phyloP scores from a whole-genome alignment of 169 alveolate genomes.

The Plasmodium relictum region DNA sequence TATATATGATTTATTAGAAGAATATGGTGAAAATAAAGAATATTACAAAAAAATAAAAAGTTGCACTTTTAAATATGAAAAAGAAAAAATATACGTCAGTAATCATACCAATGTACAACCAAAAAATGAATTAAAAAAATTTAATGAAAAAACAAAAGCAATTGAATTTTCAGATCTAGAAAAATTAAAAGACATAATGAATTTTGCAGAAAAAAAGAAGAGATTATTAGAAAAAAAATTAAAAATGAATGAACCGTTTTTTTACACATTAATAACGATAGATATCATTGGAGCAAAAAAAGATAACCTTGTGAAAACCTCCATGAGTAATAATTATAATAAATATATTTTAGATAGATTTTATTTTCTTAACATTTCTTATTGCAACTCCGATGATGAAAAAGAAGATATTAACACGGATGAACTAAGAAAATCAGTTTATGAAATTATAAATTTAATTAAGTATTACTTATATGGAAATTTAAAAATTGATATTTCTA shows the following conservation, averaged over 20 bases:
- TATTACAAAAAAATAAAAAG: conserved; percentile 63
- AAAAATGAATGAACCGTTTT: conserved; percentile 11
- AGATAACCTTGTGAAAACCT: not conserved
- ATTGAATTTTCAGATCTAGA: conserved; percentile 36
- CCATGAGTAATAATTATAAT: conserved; percentile 5
- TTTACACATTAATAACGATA: conserved; percentile 34
- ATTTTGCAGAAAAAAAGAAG: conserved; percentile 35
- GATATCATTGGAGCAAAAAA: conserved; percentile 11
- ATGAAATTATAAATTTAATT: conserved; percentile 26
- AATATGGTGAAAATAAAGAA: conserved; percentile 25
- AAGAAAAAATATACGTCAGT: not conserved
- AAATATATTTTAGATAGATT: not conserved
- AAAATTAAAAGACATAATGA: conserved; percentile 50
- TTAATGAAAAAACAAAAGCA: conserved; percentile 35
- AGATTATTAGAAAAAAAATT: conserved; percentile 3
- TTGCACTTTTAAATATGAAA: conserved; percentile 54
- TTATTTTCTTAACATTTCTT: conserved; percentile 59
- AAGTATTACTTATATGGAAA: not conserved
- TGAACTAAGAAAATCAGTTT: not conserved
- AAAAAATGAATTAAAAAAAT: conserved; percentile 33
- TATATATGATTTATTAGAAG: conserved; percentile 44
- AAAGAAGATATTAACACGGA: not conserved
- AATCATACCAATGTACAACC: not conserved
- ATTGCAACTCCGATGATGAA: not conserved
- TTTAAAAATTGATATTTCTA: conserved; percentile 24